Conservation (phyloP, 306 rosid species). For the Acmispon strigosus region DNA sequence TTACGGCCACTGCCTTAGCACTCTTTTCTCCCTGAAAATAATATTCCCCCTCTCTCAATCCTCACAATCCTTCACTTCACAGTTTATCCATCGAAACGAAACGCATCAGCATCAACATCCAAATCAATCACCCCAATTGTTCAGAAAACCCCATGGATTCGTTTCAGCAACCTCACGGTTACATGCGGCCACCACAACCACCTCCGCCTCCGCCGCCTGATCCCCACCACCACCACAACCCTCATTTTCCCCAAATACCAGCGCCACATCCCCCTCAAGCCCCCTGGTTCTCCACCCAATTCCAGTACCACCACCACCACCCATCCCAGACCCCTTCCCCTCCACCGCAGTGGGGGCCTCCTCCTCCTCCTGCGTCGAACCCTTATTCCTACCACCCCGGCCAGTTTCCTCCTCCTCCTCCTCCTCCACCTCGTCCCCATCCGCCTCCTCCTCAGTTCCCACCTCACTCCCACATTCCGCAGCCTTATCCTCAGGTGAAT, state of each 20-base stretch:
- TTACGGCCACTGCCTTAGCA: not conserved
- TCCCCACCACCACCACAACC: slow-evolving; percentile 47
- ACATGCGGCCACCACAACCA: slow-evolving; percentile 47
- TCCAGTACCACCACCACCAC: slow-evolving; percentile 44
- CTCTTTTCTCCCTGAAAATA: slow-evolving; percentile 1
- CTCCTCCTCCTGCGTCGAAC: slow-evolving; percentile 39
- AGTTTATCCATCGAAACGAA: slow-evolving; percentile 8
- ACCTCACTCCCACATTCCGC: slow-evolving; percentile 61
- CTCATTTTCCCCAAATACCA: slow-evolving; percentile 36
- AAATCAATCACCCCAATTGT: not conserved
- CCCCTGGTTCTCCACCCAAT: slow-evolving; percentile 66
- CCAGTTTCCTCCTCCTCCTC: slow-evolving; percentile 56
- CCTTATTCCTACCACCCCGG: slow-evolving; percentile 53
- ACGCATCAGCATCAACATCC: not conserved
- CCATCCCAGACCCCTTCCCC: slow-evolving; percentile 67
- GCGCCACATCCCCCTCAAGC: slow-evolving; percentile 52
- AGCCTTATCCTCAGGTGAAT: slow-evolving; percentile 53
- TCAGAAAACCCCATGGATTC: slow-evolving; percentile 47
- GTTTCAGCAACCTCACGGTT: slow-evolving; percentile 57
- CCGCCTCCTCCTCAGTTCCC: slow-evolving; percentile 41
- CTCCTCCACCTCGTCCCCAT: slow-evolving; percentile 42
- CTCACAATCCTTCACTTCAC: not conserved
- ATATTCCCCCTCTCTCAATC: not conserved
- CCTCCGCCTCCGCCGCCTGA: slow-evolving; percentile 51
- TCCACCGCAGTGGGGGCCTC: slow-evolving; percentile 68